phyloP scores from a whole-genome alignment of 2,329 filamentous ascomycete species.

The Curvularia sp. region DNA sequence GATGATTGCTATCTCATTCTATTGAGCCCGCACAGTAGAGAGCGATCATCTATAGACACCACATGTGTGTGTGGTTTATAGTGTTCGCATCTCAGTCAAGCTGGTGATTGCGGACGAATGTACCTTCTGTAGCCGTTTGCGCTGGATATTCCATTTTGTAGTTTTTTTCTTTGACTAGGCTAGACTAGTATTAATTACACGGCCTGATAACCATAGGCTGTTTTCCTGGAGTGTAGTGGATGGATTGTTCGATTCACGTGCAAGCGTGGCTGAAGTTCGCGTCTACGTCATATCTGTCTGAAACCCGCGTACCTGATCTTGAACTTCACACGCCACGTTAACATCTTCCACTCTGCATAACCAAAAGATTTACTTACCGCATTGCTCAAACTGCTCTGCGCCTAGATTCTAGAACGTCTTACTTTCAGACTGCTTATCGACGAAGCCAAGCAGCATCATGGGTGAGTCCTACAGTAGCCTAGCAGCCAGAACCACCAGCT shows the following conservation, averaged over 20 bases:
- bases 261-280: conserved; percentile 24
- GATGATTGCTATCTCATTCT: conserved; percentile 12
- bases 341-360: not conserved
- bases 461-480: conserved; percentile 24
- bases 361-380: not conserved
- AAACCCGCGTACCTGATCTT: conserved; percentile 16
- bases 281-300: conserved; percentile 24
- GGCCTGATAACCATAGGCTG: not conserved
- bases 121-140: not conserved
- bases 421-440: not conserved
- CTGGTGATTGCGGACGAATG: not conserved
- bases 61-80: not conserved
- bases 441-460: conserved; percentile 20
- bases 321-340: conserved; percentile 1
- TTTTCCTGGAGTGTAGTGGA: not conserved
- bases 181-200: not conserved
- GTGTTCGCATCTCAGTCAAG: not conserved
- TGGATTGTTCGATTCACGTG: conserved; percentile 13
- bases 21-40: not conserved
- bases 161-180: not conserved
- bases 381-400: not conserved
- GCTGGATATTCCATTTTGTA: not conserved
- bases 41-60: not conserved
- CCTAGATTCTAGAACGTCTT: not conserved
- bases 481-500: conserved; percentile 16